Percentiles rank a stretch among this genome's conserved stretches.
Conservation (phyloP, 2,329 filamentous ascomycete genomes). For the Alternaria panax region DNA sequence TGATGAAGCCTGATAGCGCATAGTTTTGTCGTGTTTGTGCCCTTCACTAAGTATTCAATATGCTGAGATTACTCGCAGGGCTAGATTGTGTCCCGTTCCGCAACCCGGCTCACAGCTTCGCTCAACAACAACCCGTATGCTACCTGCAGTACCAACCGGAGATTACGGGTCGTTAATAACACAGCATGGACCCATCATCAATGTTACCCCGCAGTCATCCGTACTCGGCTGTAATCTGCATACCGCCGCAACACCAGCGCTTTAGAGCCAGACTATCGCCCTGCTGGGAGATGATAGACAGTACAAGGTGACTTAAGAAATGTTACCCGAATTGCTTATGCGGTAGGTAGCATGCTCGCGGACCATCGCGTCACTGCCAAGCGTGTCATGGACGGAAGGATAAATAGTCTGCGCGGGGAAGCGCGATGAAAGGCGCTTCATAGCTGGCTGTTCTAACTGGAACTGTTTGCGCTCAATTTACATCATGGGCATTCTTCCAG, state of each 20-base stretch:
- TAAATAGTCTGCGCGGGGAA: constrained; percentile 18
- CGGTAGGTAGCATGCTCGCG: constrained; percentile 5
- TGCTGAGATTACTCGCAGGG: constrained; percentile 4
- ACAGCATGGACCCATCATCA: constrained; percentile 12
- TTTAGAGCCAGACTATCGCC: constrained; percentile 4
- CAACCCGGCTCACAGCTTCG: constrained; percentile 1
- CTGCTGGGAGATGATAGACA: constrained; percentile 5
- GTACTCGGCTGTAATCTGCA: constrained; percentile 8
- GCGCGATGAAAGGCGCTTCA: neutral
- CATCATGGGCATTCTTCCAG: constrained; percentile 8
- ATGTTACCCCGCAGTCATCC: constrained; percentile 24
- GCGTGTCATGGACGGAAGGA: constrained; percentile 8
- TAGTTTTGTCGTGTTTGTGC: neutral
- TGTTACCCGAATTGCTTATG: neutral
- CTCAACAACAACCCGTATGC: neutral
- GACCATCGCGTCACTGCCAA: constrained; percentile 17
- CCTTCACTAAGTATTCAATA: constrained; percentile 1
- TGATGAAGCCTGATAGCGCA: neutral
- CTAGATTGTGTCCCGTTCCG: neutral
- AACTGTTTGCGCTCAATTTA: neutral
- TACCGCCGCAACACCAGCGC: constrained; percentile 6
- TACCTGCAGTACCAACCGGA: constrained; percentile 6
- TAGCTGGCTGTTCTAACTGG: neutral
- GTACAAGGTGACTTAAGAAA: constrained; percentile 1
- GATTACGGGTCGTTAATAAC: neutral